Conservation (phyloP, 352 stramenopile genomes). For the Globisporangium perplexum region DNA sequence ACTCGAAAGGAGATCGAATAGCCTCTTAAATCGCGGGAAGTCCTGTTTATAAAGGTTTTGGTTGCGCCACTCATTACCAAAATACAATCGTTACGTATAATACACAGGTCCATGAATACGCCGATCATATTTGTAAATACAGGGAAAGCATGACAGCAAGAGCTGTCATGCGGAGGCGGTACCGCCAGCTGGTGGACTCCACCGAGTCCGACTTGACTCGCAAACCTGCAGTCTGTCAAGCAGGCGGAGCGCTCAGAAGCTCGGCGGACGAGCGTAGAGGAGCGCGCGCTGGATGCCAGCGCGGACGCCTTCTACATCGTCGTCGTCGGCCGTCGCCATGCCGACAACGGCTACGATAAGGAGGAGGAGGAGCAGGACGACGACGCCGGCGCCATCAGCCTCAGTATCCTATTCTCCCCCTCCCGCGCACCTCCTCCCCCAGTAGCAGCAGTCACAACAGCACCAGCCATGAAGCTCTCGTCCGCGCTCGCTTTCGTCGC, state of each 20-base stretch:
- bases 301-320: background rate
- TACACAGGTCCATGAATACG: background rate
- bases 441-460: background rate
- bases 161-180: background rate
- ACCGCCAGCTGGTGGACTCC: background rate
- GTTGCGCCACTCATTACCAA: background rate
- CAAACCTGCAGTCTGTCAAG: background rate
- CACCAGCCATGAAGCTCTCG: constrained; percentile 13
- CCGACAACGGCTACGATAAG: background rate
- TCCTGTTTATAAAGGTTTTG: background rate
- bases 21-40: background rate
- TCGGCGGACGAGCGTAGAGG: background rate
- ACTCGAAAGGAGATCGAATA: too few species aligned
- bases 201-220: background rate
- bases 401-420: constrained; percentile 5
- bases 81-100: background rate
- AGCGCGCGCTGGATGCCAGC: background rate
- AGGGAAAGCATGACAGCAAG: background rate
- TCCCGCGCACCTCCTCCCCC: constrained; percentile 7
- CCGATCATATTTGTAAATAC: background rate
- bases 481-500: constrained; percentile 5
- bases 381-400: too few species aligned
- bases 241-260: background rate
- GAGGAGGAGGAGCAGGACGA: background rate
- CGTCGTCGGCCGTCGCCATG: background rate